phyloP scores from a whole-genome alignment of 2,329 filamentous ascomycete species.

The Sporothrix euskadiensis region DNA sequence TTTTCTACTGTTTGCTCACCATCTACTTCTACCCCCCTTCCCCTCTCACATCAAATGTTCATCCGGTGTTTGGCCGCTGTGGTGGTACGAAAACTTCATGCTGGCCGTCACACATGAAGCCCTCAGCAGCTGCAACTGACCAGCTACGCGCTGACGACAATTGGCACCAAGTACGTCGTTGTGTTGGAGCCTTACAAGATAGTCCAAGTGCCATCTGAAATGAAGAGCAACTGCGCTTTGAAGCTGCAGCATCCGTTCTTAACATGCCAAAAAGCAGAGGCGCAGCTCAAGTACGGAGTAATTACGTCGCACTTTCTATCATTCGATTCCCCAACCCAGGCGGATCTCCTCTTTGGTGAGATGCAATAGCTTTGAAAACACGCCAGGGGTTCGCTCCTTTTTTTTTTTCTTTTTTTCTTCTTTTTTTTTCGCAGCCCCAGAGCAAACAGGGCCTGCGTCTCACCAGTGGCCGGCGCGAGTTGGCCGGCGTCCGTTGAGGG shows the following conservation, averaged over 20 bases:
- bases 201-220: neutral
- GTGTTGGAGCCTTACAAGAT: neutral
- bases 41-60: neutral
- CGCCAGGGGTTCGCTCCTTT: conserved; percentile 14
- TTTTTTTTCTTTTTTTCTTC: too few relatives aligned
- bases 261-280: neutral
- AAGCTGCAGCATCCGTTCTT: neutral
- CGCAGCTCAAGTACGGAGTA: neutral
- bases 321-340: neutral
- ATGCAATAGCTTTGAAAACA: conserved; percentile 15
- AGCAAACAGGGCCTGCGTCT: conserved; percentile 14
- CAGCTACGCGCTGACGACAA: neutral
- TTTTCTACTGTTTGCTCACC: neutral
- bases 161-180: neutral
- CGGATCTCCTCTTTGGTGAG: neutral
- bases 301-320: too few relatives aligned
- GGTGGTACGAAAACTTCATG: conserved; percentile 6
- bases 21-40: neutral
- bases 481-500: neutral
- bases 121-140: neutral
- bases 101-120: conserved; percentile 20
- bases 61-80: conserved; percentile 22
- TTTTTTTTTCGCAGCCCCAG: neutral
- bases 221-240: neutral
- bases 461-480: conserved; percentile 7